Percentiles rank a stretch among this genome's conserved stretches.
These are phyloP conservation scores for Hygrophorus pudorinus DNA, from an alignment of 768 basidiomycete genomes.

Conservation along the genomic window DNA sequence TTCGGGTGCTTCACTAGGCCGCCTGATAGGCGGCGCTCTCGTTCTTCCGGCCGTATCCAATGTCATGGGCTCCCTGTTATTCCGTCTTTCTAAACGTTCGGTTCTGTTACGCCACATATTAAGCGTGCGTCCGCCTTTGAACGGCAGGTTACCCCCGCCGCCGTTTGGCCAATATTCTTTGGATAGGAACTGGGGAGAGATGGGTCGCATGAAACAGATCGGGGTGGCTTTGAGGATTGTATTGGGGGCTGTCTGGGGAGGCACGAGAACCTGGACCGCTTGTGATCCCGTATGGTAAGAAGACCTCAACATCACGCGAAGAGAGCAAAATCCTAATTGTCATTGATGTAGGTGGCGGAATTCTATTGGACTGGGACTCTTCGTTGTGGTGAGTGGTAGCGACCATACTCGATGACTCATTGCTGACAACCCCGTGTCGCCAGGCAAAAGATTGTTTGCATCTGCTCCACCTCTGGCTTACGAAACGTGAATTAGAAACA, in stretches of 20 bases:
- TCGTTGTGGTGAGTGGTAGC: slow-evolving; percentile 45
- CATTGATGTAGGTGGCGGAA: slow-evolving; percentile 47
- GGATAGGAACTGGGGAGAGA: slow-evolving; percentile 11
- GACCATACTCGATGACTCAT: neutral
- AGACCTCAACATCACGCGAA: neutral
- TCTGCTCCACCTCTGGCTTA: slow-evolving; percentile 57
- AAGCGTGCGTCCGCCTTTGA: slow-evolving; percentile 20
- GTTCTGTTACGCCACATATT: slow-evolving; percentile 29
- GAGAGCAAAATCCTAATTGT: neutral
- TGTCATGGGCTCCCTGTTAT: slow-evolving; percentile 52
- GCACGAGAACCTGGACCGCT: slow-evolving; percentile 52
- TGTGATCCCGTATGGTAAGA: slow-evolving; percentile 65
- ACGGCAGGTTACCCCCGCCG: slow-evolving; percentile 9
- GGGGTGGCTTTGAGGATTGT: slow-evolving; percentile 25
- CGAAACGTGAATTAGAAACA: slow-evolving; percentile 62
- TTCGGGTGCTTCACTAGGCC: slow-evolving; percentile 51
- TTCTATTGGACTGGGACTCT: slow-evolving; percentile 55
- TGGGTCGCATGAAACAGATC: slow-evolving; percentile 19
- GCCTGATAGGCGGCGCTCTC: slow-evolving; percentile 60
- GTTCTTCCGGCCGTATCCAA: slow-evolving; percentile 58
- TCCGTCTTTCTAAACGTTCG: slow-evolving; percentile 41
- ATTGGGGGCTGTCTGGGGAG: slow-evolving; percentile 41
- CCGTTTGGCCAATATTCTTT: slow-evolving; percentile 10
- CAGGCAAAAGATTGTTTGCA: slow-evolving; percentile 62
- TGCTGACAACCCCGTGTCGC: neutral